A percentile compares a stretch with the other conserved stretches of the same genome.
phyloP scores from a whole-genome alignment of 192 early-diverging fungal genomes.

The Podila epigama region DNA sequence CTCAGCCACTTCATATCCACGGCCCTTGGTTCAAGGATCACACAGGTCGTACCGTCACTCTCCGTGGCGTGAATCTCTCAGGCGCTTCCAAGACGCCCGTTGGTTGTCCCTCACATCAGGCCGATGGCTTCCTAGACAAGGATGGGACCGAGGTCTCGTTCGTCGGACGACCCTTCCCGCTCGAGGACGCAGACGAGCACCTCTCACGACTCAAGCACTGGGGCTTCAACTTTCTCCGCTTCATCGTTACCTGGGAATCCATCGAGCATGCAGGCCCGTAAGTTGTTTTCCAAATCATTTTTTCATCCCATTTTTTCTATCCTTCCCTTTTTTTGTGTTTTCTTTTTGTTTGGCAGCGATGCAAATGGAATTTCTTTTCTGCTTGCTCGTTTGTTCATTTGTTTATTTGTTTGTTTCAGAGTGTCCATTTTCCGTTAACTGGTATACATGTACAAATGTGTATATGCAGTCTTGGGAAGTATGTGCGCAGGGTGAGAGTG shows the following conservation, averaged over 20 bases:
- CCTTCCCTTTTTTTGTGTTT: neutral
- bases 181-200: slow-evolving; percentile 77
- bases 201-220: slow-evolving; percentile 66
- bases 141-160: slow-evolving; percentile 68
- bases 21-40: slow-evolving; percentile 59
- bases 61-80: slow-evolving; percentile 64
- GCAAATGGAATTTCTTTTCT: neutral
- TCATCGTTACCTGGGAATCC: slow-evolving; percentile 82
- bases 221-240: slow-evolving; percentile 78
- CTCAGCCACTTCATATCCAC: slow-evolving; percentile 16
- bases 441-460: no score
- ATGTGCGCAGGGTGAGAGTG: no score
- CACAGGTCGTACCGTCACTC: slow-evolving; percentile 56
- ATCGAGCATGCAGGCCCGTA: slow-evolving; percentile 70
- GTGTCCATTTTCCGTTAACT: no score
- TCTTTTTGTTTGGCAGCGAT: neutral
- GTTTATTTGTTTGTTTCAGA: no score
- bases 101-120: slow-evolving; percentile 51
- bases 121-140: slow-evolving; percentile 60
- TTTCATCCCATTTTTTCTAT: neutral
- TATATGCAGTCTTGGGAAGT: no score
- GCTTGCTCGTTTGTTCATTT: neutral
- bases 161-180: slow-evolving; percentile 74
- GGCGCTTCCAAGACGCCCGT: slow-evolving; percentile 62
- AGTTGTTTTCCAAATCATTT: slow-evolving; percentile 17